Evolutionary conservation across 2,329 filamentous ascomycete species (phyloP).

Genomic region (Lasiodiplodia gonubiensis): DNA sequence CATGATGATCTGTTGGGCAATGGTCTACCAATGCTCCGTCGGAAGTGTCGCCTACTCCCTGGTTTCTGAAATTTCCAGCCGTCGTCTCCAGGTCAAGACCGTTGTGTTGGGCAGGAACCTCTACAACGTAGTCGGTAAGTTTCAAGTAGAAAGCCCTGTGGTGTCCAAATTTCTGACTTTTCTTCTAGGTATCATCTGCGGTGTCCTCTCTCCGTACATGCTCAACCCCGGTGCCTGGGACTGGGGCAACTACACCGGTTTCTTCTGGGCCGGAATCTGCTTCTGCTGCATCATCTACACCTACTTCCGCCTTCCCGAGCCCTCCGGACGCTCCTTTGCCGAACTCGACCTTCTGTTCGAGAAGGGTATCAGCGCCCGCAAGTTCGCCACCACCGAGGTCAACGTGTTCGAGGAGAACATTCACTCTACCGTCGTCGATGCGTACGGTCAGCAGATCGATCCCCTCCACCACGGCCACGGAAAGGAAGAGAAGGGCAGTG

Average conservation of each 20-base stretch:
- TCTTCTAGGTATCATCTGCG: constrained; percentile 67
- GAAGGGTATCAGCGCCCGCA: constrained; percentile 70
- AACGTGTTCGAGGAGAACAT: constrained; percentile 57
- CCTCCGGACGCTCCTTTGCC: constrained; percentile 78
- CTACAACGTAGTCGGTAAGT: constrained; percentile 70
- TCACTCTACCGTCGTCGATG: constrained; percentile 39
- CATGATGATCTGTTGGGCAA: constrained; percentile 67
- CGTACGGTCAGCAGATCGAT: constrained; percentile 35
- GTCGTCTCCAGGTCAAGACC: constrained; percentile 87
- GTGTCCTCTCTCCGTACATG: constrained; percentile 89
- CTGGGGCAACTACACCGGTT: constrained; percentile 85
- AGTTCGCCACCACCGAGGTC: constrained; percentile 67
- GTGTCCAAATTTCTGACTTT: neutral
- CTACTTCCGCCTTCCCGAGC: constrained; percentile 82
- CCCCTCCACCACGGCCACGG: constrained; percentile 5
- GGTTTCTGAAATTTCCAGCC: constrained; percentile 81
- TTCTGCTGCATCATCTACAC: constrained; percentile 82
- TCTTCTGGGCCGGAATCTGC: constrained; percentile 86
- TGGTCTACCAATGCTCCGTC: constrained; percentile 84
- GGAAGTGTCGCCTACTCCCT: constrained; percentile 90
- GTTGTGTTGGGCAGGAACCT: constrained; percentile 83
- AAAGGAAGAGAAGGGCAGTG: neutral
- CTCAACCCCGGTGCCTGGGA: constrained; percentile 85
- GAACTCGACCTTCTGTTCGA: constrained; percentile 88
- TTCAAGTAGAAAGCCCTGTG: fast-evolving